Evolutionary conservation across 192 early-diverging fungal genomes (phyloP), one percentile per base, ranked within the genome.

Genomic region (Coemansia sp.): DNA sequence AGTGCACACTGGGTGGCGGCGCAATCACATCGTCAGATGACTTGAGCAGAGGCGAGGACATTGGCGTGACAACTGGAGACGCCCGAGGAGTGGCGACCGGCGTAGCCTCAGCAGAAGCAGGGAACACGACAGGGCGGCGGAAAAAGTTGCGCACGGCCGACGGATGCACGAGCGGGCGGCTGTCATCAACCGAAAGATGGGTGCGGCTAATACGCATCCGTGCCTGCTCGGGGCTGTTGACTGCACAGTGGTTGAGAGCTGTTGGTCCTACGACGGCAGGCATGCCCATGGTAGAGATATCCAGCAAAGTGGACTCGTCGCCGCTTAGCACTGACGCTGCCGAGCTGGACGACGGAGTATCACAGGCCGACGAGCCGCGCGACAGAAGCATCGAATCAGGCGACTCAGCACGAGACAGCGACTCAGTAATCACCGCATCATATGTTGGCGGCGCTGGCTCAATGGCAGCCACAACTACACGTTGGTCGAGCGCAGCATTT

Each of bases 391-490:
- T 37, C 2, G 60, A 45, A 4, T 22, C 56, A n/a, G 5, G 39
- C 21, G 64, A 67, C 12, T 43, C 50, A 2, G 62, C 38, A 6
- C 45, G 52, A 8, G 62, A 51, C 11, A 63, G 41, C 1, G 69
- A 57, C 15, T 75, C 66, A 4, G 66, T 56, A 4, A 81, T 37
- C 15, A 69, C 63, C 19, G 63, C 19, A 37, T 66, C 78, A 43
- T 81, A 75, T n/a, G 73, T 67, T 4, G 78, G 78, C 15, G 76
- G 78, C 12, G 29, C 61, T 4, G 69, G 69, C 27, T 65, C 78
- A 14, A 63, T 49, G 11, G 60, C 59, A 10, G 62, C 55, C 15
- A 72, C 62, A 19, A 66, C 61, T 12, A 81, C 37, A 9, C 65
- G 61, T 47, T 67, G 58, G 35, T 81, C 78, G 49, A 81, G 54